Conservation (phyloP, 2,329 filamentous ascomycete species). For the Paracamarosporium sp. region DNA sequence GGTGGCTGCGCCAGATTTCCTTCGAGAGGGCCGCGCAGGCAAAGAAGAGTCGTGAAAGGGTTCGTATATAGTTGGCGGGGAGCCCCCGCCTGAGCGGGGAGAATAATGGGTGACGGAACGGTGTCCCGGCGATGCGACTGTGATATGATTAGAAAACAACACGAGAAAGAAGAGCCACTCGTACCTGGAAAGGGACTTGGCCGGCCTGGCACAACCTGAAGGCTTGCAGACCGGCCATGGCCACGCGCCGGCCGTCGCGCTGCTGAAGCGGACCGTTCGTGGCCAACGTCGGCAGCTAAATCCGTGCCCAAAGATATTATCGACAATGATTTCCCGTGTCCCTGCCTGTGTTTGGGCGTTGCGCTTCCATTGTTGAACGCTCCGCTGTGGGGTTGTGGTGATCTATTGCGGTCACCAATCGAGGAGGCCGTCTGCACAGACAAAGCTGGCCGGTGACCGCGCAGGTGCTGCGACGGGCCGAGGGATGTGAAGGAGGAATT, state of each 20-base stretch:
- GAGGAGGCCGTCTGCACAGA: slow-evolving; percentile 61
- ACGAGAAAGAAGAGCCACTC: neutral
- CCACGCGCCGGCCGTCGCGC: slow-evolving; percentile 62
- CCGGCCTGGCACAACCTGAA: slow-evolving; percentile 71
- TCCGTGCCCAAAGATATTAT: slow-evolving; percentile 59
- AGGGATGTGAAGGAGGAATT: slow-evolving; percentile 45
- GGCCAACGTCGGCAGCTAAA: slow-evolving; percentile 37
- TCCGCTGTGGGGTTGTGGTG: slow-evolving; percentile 29
- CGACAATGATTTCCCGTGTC: slow-evolving; percentile 55
- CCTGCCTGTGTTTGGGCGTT: slow-evolving; percentile 42
- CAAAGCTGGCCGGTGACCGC: slow-evolving; percentile 72
- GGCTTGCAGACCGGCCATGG: slow-evolving; percentile 80
- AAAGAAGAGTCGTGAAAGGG: slow-evolving; percentile 35
- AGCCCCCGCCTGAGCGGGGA: slow-evolving; percentile 49
- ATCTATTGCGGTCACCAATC: slow-evolving; percentile 27
- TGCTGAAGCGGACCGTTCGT: slow-evolving; percentile 30
- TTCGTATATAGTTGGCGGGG: slow-evolving; percentile 40
- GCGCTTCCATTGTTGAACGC: slow-evolving; percentile 33
- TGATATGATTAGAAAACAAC: slow-evolving; percentile 23
- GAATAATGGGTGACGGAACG: slow-evolving; percentile 49
- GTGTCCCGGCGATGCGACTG: slow-evolving; percentile 38
- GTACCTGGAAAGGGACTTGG: slow-evolving; percentile 43
- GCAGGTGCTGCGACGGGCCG: slow-evolving; percentile 42
- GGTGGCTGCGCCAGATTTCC: slow-evolving; percentile 39
- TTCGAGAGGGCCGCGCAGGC: slow-evolving; percentile 35